These are phyloP conservation scores for Trypanosoma platydactyli DNA, from an alignment of 208 protist species.

Conservation along the genomic window DNA sequence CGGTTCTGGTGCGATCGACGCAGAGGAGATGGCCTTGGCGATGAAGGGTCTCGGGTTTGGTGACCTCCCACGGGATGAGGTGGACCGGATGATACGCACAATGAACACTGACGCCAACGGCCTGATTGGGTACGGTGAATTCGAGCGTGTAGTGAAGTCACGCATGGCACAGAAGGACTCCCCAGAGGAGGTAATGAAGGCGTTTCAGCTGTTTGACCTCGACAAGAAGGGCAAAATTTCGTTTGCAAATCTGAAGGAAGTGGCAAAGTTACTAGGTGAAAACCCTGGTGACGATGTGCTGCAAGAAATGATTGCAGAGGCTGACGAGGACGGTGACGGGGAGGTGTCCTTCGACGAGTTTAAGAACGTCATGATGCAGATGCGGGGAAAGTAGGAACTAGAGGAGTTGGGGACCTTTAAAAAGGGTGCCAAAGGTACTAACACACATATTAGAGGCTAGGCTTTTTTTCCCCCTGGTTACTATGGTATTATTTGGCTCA, in stretches of 20 bases:
- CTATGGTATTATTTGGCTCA: slow-evolving; percentile 7
- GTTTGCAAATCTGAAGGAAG: slow-evolving; percentile 97
- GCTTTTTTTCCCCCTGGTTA: slow-evolving; percentile 13
- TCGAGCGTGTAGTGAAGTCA: slow-evolving; percentile 90
- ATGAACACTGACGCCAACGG: slow-evolving; percentile 89
- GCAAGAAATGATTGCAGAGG: slow-evolving; percentile 97
- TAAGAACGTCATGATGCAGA: slow-evolving; percentile 94
- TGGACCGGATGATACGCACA: slow-evolving; percentile 89
- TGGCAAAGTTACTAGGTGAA: slow-evolving; percentile 95
- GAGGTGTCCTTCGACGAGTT: slow-evolving; percentile 96
- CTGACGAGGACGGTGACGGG: slow-evolving; percentile 95
- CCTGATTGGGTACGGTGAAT: slow-evolving; percentile 88
- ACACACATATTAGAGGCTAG: slow-evolving; percentile 7
- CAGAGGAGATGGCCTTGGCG: slow-evolving; percentile 93
- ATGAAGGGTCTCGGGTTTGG: slow-evolving; percentile 96
- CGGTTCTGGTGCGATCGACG: slow-evolving; percentile 91
- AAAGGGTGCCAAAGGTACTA: slow-evolving; percentile 35
- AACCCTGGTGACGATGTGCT: slow-evolving; percentile 97
- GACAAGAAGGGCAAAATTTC: slow-evolving; percentile 95
- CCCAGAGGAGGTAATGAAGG: slow-evolving; percentile 94
- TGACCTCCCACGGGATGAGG: slow-evolving; percentile 92
- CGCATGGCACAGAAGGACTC: slow-evolving; percentile 93
- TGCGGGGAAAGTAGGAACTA: slow-evolving; percentile 87
- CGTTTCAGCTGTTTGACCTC: slow-evolving; percentile 96
- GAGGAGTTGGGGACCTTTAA: no score